Base-by-base conservation (phyloP, 495 filamentous ascomycete species). In the Xylaria castorea region DNA sequence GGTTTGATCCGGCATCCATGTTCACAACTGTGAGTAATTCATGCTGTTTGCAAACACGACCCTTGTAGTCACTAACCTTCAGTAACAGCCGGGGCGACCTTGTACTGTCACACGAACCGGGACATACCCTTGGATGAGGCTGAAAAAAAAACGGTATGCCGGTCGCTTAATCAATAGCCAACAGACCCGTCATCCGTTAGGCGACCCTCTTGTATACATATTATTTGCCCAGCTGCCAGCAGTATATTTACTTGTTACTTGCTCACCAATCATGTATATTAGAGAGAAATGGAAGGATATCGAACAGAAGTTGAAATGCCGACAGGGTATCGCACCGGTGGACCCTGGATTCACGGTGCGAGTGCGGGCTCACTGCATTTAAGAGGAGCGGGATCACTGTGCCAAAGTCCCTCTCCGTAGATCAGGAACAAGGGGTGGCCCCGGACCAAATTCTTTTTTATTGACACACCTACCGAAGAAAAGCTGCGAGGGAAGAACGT, bases 111-210 rank as follows among this genome's bases (percentile, higher is more conserved):
- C 42, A 50, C 42, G 42, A 70, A 51, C 44, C 46, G 32, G 18
- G 30, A 34, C 30, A 40, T 42, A 68, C 58, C 58, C 60, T 36
- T 40, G 34, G 36, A 71, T 71, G 70, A 65, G 70, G 61, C 70
- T 66, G 61, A 71, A 65, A 53, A 16, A 11, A 25, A 65, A 40
- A 12, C 22, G 50, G 30, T 8, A 62, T 25, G 42, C 55, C 57
- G 53, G 67, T 70, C 67, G 67, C 25, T 70, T 48, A 20, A 48
- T 68, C 32, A 34, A 48, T 70, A 20, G 27, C 68, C 25, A 30
- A 18, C 55, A 40, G 68, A 63, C 40, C 53, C 62, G 36, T 32
- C n/a, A 25, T 58, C 48, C 9, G 34, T 63, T 20, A 18, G 40
- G 60, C 20, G 53, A 30, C 53, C 53, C 53, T 57, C 25, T 25